Evolutionary conservation across 2,329 filamentous ascomycete species (phyloP).

Genomic region (Xylariomycetidae sp.): DNA sequence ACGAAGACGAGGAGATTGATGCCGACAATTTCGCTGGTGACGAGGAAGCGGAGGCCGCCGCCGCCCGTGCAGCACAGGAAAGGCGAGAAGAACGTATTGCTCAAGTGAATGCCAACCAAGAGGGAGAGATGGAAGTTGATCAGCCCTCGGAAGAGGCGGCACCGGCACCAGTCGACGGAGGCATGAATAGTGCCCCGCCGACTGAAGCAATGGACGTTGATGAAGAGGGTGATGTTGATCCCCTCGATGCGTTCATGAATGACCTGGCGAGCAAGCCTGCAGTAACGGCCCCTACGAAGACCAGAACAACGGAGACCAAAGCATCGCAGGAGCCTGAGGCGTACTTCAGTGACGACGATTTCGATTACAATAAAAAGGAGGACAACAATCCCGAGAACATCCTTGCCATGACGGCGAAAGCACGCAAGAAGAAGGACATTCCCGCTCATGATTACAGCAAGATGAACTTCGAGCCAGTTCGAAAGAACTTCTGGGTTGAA

Average conservation of each 20-base stretch:
- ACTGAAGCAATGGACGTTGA: conserved; percentile 53
- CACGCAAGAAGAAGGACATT: conserved; percentile 91
- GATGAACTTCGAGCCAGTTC: conserved; percentile 74
- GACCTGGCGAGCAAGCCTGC: conserved; percentile 46
- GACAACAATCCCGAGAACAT: conserved; percentile 41
- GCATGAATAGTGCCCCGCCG: conserved; percentile 14
- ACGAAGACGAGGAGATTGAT: conserved; percentile 62
- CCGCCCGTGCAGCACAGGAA: conserved; percentile 78
- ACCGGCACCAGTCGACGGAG: conserved; percentile 12
- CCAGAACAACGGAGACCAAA: conserved; percentile 35
- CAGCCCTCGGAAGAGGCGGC: conserved; percentile 21
- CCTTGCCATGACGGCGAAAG: conserved; percentile 50
- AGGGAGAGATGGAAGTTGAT: conserved; percentile 34
- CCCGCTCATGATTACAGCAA: conserved; percentile 82
- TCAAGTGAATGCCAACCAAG: conserved; percentile 45
- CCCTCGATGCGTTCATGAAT: conserved; percentile 96
- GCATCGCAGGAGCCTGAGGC: conserved; percentile 68
- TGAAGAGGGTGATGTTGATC: conserved; percentile 71
- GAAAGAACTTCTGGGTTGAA: conserved; percentile 93
- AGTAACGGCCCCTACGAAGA: conserved; percentile 22
- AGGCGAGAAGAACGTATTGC: conserved; percentile 65
- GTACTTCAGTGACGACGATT: conserved; percentile 85
- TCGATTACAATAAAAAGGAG: conserved; percentile 51
- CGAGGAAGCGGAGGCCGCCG: conserved; percentile 83
- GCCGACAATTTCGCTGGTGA: conserved; percentile 72